Percentiles rank a stretch among this genome's conserved stretches.
Evolutionary conservation across 2,329 filamentous ascomycete species (phyloP).

Genomic region (Aciculosporium take): DNA sequence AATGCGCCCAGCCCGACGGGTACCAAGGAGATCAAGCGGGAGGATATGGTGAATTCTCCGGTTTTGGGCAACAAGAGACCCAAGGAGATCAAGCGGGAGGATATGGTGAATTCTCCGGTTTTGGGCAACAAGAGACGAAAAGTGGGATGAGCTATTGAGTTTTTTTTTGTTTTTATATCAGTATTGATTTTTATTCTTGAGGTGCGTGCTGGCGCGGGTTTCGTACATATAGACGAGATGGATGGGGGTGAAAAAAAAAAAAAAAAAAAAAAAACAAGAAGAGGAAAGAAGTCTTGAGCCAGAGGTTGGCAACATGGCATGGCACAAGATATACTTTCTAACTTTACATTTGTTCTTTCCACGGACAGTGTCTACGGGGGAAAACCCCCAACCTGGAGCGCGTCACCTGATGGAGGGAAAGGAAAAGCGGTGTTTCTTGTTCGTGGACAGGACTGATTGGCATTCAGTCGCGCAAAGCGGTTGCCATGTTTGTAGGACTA

Average conservation of each 20-base stretch:
- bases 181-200: not conserved
- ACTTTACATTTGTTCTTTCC: too few relatives aligned
- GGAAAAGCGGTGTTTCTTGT: too few relatives aligned
- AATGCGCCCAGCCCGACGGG: constrained; percentile 31
- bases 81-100: constrained; percentile 35
- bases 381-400: too few relatives aligned
- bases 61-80: constrained; percentile 19
- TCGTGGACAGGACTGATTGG: too few relatives aligned
- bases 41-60: constrained; percentile 22
- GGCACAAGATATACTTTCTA: too few relatives aligned
- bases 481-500: too few relatives aligned
- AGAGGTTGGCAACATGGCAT: too few relatives aligned
- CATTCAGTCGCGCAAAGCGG: too few relatives aligned
- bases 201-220: not conserved
- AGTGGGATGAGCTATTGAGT: constrained; percentile 13
- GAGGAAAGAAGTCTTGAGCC: too few relatives aligned
- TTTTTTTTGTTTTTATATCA: not conserved
- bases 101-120: constrained; percentile 17
- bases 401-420: too few relatives aligned
- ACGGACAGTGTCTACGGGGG: too few relatives aligned
- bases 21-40: constrained; percentile 36
- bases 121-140: constrained; percentile 25
- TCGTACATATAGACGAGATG: not conserved
- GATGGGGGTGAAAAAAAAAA: too few relatives aligned
- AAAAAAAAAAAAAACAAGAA: not conserved